Evolutionary conservation across 768 basidiomycete genomes (phyloP).

Genomic region (Leccinellum albellum): DNA sequence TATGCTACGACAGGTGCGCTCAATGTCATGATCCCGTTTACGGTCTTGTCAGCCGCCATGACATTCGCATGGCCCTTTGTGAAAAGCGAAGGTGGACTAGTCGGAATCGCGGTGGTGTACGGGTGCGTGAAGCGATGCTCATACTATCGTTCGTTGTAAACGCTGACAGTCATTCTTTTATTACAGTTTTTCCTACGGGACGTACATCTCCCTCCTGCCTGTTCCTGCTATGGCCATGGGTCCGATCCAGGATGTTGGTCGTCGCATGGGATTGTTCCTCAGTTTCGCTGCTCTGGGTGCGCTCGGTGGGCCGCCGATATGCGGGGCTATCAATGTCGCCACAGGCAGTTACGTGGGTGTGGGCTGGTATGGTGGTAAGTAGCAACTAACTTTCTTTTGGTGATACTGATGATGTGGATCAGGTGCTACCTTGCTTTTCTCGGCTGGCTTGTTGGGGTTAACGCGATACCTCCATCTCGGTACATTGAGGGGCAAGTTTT

Average conservation of each 20-base stretch:
- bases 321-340: conserved; percentile 58
- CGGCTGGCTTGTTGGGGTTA: conserved; percentile 39
- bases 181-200: conserved; percentile 55
- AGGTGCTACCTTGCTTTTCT: conserved; percentile 40
- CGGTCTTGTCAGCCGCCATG: conserved; percentile 48
- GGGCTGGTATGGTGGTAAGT: conserved; percentile 41
- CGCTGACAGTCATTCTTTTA: background rate
- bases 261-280: conserved; percentile 62
- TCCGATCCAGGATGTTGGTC: conserved; percentile 55
- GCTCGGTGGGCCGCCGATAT: conserved; percentile 67
- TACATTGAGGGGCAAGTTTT: conserved; percentile 41
- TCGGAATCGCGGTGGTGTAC: conserved; percentile 57
- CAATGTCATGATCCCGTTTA: conserved; percentile 67
- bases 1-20: conserved; percentile 45
- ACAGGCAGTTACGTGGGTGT: conserved; percentile 42
- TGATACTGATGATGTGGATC: background rate
- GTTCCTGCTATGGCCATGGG: conserved; percentile 64
- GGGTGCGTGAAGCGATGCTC: conserved; percentile 42
- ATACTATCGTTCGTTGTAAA: background rate
- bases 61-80: conserved; percentile 74
- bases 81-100: conserved; percentile 38
- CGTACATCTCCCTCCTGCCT: conserved; percentile 53
- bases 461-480: conserved; percentile 40
- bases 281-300: conserved; percentile 60
- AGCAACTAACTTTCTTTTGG: background rate